These are phyloP conservation scores for Colletotrichum tropicale DNA, from an alignment of 2,329 filamentous ascomycete species.

Conservation along the genomic window DNA sequence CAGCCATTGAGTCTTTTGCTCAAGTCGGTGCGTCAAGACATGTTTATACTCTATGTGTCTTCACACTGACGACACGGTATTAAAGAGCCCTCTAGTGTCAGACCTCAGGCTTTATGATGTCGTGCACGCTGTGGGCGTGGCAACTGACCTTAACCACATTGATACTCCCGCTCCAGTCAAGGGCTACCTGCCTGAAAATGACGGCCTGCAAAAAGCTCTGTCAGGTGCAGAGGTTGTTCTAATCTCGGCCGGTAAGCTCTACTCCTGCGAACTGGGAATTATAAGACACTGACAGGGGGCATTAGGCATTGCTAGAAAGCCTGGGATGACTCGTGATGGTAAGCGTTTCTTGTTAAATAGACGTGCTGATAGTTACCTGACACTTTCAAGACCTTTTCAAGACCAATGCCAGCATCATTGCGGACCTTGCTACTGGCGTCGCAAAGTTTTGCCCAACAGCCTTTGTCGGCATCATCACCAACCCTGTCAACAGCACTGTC, in stretches of 20 bases:
- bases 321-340: slow-evolving; percentile 77
- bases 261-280: too few relatives aligned
- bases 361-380: not conserved
- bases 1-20: slow-evolving; percentile 6
- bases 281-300: not conserved
- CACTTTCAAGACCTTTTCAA: slow-evolving; percentile 58
- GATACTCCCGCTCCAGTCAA: slow-evolving; percentile 78
- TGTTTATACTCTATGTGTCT: not conserved
- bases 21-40: not conserved
- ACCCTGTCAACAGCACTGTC: slow-evolving; percentile 83
- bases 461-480: slow-evolving; percentile 78
- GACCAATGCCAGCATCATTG: slow-evolving; percentile 82
- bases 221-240: slow-evolving; percentile 74
- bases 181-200: slow-evolving; percentile 68
- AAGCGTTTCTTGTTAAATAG: not conserved
- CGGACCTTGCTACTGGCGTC: slow-evolving; percentile 75
- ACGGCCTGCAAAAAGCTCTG: slow-evolving; percentile 67
- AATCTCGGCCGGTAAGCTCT: slow-evolving; percentile 64
- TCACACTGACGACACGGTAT: not conserved
- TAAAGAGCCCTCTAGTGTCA: not conserved
- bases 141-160: slow-evolving; percentile 79
- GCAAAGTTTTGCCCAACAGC: slow-evolving; percentile 73
- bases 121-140: slow-evolving; percentile 59
- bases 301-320: slow-evolving; percentile 74
- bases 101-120: slow-evolving; percentile 22